Conservation (phyloP, 2,329 filamentous ascomycete genomes). For the Sphaerulina vaccinii region DNA sequence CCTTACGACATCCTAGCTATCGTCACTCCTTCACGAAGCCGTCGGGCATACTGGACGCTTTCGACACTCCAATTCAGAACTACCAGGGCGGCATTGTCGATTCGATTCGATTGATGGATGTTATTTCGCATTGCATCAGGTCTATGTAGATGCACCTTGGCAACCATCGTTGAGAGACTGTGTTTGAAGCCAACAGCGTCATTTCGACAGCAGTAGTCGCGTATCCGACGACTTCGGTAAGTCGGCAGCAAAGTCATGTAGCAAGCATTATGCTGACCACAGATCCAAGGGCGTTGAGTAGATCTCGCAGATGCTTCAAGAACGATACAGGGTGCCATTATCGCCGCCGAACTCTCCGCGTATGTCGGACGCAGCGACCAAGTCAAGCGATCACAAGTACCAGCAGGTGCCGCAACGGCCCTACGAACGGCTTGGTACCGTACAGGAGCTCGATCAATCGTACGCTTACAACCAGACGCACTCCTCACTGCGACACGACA, state of each 20-base stretch:
- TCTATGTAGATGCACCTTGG: neutral
- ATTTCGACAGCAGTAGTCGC: neutral
- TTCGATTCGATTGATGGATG: neutral
- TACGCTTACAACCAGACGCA: neutral
- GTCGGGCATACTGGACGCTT: neutral
- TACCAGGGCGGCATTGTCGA: neutral
- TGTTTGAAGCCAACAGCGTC: neutral
- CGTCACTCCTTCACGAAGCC: neutral
- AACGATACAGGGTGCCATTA: constrained; percentile 47
- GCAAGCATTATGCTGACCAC: neutral
- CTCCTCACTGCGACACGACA: neutral
- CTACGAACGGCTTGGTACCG: constrained; percentile 26
- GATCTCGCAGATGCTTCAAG: constrained; percentile 39
- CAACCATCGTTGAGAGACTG: neutral
- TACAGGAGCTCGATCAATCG: neutral
- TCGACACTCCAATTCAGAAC: too few species aligned
- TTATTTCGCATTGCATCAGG: neutral
- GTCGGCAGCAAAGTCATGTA: neutral
- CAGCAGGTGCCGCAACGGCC: constrained; percentile 35
- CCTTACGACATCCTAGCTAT: too few species aligned
- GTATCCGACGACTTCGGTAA: neutral
- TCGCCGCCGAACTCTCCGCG: constrained; percentile 53
- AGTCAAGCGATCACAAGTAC: constrained; percentile 46
- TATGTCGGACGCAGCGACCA: constrained; percentile 50
- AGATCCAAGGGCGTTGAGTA: neutral